A percentile compares a stretch with the other conserved stretches of the same genome.
phyloP scores from a whole-genome alignment of 352 stramenopile genomes.

The Pythium chondricola region DNA sequence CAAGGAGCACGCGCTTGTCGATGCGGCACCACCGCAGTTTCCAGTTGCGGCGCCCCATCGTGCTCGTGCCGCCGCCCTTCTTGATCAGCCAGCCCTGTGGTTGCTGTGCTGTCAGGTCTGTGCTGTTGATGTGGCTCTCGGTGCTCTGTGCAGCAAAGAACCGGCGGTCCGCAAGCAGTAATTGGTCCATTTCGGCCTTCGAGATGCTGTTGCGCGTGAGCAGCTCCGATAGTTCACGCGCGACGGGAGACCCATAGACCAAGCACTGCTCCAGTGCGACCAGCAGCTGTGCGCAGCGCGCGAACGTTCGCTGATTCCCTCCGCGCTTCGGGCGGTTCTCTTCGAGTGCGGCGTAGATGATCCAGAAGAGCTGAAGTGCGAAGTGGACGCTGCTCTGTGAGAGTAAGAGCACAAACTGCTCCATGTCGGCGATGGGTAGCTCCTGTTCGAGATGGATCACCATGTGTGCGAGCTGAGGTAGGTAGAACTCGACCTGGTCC shows the following conservation, averaged over 20 bases:
- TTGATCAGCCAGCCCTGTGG: slow-evolving; percentile 68
- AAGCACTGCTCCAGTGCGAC: slow-evolving; percentile 75
- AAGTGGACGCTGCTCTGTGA: slow-evolving; percentile 76
- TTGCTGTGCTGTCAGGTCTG: not conserved
- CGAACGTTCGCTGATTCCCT: slow-evolving; percentile 61
- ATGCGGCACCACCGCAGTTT: slow-evolving; percentile 69
- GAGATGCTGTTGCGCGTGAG: slow-evolving; percentile 61
- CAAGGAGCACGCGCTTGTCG: slow-evolving; percentile 65
- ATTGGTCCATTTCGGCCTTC: slow-evolving; percentile 62
- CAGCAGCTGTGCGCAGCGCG: slow-evolving; percentile 63
- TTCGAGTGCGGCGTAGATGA: slow-evolving; percentile 71
- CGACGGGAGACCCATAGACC: slow-evolving; percentile 62
- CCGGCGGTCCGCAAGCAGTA: slow-evolving; percentile 55
- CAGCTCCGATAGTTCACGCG: slow-evolving; percentile 49
- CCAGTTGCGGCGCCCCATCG: slow-evolving; percentile 76
- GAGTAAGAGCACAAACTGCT: slow-evolving; percentile 74
- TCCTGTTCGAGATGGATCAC: slow-evolving; percentile 77
- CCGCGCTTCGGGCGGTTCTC: slow-evolving; percentile 69
- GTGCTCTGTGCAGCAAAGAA: slow-evolving; percentile 69
- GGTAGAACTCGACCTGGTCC: slow-evolving; percentile 76
- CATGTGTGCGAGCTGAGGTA: slow-evolving; percentile 80
- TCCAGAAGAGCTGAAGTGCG: slow-evolving; percentile 82
- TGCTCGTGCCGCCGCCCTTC: slow-evolving; percentile 70
- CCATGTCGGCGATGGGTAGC: slow-evolving; percentile 65
- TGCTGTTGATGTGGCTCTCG: slow-evolving; percentile 7